phyloP scores from a whole-genome alignment of 176 grass and related monocot genomes.

The Dendrocalamus sinicus region DNA sequence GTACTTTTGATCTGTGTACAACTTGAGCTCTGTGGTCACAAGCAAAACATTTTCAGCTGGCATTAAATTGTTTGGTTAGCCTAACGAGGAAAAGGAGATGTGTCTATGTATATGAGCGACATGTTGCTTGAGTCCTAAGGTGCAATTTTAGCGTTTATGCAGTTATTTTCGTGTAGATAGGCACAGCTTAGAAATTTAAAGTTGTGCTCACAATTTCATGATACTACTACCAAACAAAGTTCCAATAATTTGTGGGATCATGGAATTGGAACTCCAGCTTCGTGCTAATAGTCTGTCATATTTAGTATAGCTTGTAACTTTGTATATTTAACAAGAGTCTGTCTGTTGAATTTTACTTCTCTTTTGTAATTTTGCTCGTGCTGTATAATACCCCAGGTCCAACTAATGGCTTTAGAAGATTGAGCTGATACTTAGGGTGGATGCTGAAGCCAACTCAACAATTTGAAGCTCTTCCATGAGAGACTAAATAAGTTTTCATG shows the following conservation, averaged over 20 bases:
- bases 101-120: not conserved
- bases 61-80: not conserved
- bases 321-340: not conserved
- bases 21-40: not conserved
- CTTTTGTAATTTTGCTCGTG: slow-evolving; percentile 23
- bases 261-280: not conserved
- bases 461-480: slow-evolving; percentile 29
- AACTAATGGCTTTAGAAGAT: slow-evolving; percentile 33
- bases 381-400: slow-evolving; percentile 20
- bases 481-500: slow-evolving; percentile 27
- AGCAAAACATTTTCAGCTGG: not conserved
- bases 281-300: not conserved
- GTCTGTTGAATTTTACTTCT: slow-evolving; percentile 28
- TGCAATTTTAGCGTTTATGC: not conserved
- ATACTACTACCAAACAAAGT: not conserved
- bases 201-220: not conserved
- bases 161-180: not conserved
- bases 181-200: not conserved
- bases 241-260: not conserved
- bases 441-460: slow-evolving; percentile 27
- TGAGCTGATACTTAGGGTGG: slow-evolving; percentile 3
- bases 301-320: not conserved
- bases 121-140: not conserved
- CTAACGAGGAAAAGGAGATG: not conserved
- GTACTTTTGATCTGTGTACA: not conserved